Conservation (phyloP, 2,329 filamentous ascomycete species). For the Didymellaceae sp. region DNA sequence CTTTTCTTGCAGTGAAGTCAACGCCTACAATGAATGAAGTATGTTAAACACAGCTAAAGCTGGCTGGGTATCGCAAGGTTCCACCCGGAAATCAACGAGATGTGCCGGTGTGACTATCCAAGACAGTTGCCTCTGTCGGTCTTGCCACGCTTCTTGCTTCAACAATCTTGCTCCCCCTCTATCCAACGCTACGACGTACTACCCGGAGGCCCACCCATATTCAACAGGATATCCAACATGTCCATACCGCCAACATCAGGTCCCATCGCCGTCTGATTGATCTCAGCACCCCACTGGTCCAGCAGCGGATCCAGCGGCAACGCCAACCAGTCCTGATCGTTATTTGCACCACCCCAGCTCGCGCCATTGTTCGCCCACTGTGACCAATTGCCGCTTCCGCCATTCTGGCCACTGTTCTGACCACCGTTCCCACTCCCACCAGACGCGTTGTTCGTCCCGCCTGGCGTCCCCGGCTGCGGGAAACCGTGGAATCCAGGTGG, state of each 20-base stretch:
- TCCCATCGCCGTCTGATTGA: slow-evolving; percentile 62
- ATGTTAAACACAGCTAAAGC: not conserved
- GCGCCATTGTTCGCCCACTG: slow-evolving; percentile 32
- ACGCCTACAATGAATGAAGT: too few relatives aligned
- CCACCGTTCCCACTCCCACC: slow-evolving; percentile 18
- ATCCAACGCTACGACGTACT: slow-evolving; percentile 17
- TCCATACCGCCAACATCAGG: slow-evolving; percentile 68
- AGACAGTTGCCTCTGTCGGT: too few relatives aligned
- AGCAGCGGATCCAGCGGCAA: slow-evolving; percentile 67
- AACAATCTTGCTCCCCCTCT: not conserved
- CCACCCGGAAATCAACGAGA: not conserved
- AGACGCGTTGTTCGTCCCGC: slow-evolving; percentile 17
- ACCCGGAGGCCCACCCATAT: slow-evolving; percentile 44
- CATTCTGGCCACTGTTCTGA: too few relatives aligned
- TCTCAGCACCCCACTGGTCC: slow-evolving; percentile 63
- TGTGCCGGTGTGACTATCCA: not conserved
- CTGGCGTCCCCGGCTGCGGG: slow-evolving; percentile 10
- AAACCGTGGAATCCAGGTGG: slow-evolving; percentile 4
- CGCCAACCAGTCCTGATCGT: slow-evolving; percentile 64
- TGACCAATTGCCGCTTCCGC: slow-evolving; percentile 5
- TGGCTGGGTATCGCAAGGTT: not conserved
- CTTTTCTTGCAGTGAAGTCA: too few relatives aligned
- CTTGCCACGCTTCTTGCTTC: too few relatives aligned
- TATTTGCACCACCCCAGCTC: slow-evolving; percentile 28
- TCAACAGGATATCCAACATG: slow-evolving; percentile 57